A percentile compares a stretch with the other conserved stretches of the same genome.
Conservation (phyloP, 495 filamentous ascomycete species). For the Acidomyces sp. region DNA sequence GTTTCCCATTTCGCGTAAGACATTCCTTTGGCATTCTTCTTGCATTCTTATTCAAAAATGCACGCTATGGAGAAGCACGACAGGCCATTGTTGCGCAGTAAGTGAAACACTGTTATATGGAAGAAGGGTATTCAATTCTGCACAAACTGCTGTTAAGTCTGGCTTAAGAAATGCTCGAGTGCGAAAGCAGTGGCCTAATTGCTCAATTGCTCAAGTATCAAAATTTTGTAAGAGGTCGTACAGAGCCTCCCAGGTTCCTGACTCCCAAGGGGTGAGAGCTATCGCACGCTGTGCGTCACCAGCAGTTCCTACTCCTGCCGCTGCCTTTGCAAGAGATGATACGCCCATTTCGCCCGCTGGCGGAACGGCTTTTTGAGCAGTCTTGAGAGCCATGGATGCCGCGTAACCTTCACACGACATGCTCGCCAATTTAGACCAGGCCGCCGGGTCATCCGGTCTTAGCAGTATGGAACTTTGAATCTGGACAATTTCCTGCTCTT, state of each 20-base stretch:
- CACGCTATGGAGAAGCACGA: too few species aligned
- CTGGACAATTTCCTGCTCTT: neutral
- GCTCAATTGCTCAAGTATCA: too few species aligned
- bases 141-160: too few species aligned
- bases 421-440: conserved; percentile 36
- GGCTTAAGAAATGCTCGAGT: too few species aligned
- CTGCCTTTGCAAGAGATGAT: conserved; percentile 57
- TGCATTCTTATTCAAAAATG: too few species aligned
- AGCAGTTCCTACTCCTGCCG: conserved; percentile 56
- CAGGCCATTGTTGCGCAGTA: too few species aligned
- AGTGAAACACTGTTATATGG: too few species aligned
- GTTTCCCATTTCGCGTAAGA: too few species aligned
- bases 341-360: conserved; percentile 55
- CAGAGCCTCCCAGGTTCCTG: conserved; percentile 48
- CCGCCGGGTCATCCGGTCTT: conserved; percentile 1
- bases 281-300: conserved; percentile 64
- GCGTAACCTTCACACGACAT: conserved; percentile 41
- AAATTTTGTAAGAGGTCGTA: too few species aligned
- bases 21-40: too few species aligned
- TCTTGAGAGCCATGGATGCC: conserved; percentile 66
- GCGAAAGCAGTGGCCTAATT: too few species aligned
- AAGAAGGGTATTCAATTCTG: too few species aligned
- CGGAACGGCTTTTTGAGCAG: conserved; percentile 58
- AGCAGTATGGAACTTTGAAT: conserved; percentile 9
- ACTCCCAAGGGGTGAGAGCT: conserved; percentile 69